Conservation (phyloP, 306 rosid species). For the Datisca glomerata region DNA sequence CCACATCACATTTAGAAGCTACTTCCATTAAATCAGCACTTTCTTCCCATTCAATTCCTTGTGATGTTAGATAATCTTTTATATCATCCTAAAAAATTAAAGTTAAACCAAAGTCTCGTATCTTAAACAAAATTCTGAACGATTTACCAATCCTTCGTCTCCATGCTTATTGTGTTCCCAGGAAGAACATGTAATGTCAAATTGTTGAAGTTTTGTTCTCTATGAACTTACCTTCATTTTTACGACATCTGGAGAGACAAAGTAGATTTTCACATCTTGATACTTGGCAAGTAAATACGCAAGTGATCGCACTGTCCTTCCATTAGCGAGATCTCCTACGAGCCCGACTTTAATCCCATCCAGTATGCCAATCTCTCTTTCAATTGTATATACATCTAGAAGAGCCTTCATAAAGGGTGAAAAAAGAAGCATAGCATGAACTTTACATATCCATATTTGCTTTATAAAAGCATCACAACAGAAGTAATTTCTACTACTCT, state of each 20-base stretch:
- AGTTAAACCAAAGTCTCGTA: neutral
- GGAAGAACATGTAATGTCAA: too few species aligned
- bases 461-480: too few species aligned
- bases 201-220: too few species aligned
- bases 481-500: too few species aligned
- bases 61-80: slow-evolving; percentile 57
- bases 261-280: slow-evolving; percentile 54
- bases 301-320: slow-evolving; percentile 82
- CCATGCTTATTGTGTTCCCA: too few species aligned
- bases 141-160: too few species aligned
- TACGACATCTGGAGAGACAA: slow-evolving; percentile 70
- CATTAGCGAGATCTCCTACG: slow-evolving; percentile 86
- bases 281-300: slow-evolving; percentile 81
- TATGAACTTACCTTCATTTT: slow-evolving; percentile 65
- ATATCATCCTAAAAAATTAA: slow-evolving; percentile 57
- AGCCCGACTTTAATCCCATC: slow-evolving; percentile 73
- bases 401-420: slow-evolving; percentile 69
- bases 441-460: neutral
- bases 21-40: slow-evolving; percentile 72
- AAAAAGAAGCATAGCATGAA: neutral
- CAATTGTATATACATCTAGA: slow-evolving; percentile 70
- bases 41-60: slow-evolving; percentile 75
- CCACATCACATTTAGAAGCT: slow-evolving; percentile 69
- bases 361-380: slow-evolving; percentile 65
- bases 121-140: too few species aligned